phyloP scores from a whole-genome alignment of 2,329 filamentous ascomycete genomes.

The Microdochium paspali region DNA sequence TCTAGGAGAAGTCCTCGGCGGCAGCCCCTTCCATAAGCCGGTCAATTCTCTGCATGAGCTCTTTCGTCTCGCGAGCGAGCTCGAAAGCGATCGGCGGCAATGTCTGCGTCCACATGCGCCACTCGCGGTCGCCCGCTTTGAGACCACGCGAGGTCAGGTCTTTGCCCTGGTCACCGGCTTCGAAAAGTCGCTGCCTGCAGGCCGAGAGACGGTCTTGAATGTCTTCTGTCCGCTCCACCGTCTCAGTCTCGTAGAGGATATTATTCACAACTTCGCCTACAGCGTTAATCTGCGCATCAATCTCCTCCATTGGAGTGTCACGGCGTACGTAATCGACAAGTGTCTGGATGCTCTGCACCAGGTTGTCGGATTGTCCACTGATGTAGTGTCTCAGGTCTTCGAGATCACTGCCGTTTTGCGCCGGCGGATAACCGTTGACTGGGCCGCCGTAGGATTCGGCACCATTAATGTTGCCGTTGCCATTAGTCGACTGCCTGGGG shows the following conservation, averaged over 20 bases:
- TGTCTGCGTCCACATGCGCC: slow-evolving; percentile 57
- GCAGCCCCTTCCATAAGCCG: slow-evolving; percentile 1
- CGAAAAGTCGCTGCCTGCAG: slow-evolving; percentile 56
- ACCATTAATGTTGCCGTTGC: slow-evolving; percentile 24
- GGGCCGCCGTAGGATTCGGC: slow-evolving; percentile 24
- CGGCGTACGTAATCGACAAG: slow-evolving; percentile 64
- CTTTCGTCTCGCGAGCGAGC: slow-evolving; percentile 74
- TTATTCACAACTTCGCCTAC: slow-evolving; percentile 64
- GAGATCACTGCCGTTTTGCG: slow-evolving; percentile 27
- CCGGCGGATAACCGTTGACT: slow-evolving; percentile 28
- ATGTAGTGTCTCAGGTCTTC: slow-evolving; percentile 62
- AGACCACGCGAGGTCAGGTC: slow-evolving; percentile 44
- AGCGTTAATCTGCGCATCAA: slow-evolving; percentile 59
- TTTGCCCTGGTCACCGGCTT: slow-evolving; percentile 51
- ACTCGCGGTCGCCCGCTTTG: slow-evolving; percentile 42
- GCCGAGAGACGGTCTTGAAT: slow-evolving; percentile 48
- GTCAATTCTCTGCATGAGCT: slow-evolving; percentile 37
- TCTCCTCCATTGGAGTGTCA: slow-evolving; percentile 52
- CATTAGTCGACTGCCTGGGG: slow-evolving; percentile 44
- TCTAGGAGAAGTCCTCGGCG: slow-evolving; percentile 4
- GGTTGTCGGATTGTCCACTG: slow-evolving; percentile 69
- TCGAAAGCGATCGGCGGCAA: slow-evolving; percentile 81
- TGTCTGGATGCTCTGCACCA: slow-evolving; percentile 75
- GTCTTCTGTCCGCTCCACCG: slow-evolving; percentile 39
- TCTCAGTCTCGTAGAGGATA: slow-evolving; percentile 57